These are phyloP conservation scores for Pseudopithomyces maydicus DNA, from an alignment of 2,329 filamentous ascomycete species.

Conservation along the genomic window DNA sequence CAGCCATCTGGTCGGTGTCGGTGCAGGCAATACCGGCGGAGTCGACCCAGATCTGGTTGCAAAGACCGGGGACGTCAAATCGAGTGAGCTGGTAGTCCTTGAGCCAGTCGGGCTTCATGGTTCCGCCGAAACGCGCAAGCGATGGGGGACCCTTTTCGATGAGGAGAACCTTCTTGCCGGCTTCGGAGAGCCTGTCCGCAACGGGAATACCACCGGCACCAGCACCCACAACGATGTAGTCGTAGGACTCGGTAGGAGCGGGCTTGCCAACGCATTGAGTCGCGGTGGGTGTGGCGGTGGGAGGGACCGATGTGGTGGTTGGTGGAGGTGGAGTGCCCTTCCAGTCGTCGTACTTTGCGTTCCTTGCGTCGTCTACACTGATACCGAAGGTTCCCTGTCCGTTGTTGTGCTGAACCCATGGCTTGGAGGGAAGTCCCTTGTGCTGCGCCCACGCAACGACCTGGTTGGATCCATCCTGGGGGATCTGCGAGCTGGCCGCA, in stretches of 20 bases:
- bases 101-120: slow-evolving; percentile 66
- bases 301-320: slow-evolving; percentile 30
- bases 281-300: slow-evolving; percentile 26
- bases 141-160: slow-evolving; percentile 58
- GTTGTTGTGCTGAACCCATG: slow-evolving; percentile 58
- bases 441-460: slow-evolving; percentile 64
- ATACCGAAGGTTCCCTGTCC: slow-evolving; percentile 61
- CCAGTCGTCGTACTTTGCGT: slow-evolving; percentile 51
- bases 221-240: slow-evolving; percentile 69
- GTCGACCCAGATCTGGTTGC: slow-evolving; percentile 71
- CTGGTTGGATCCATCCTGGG: slow-evolving; percentile 33
- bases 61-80: slow-evolving; percentile 73
- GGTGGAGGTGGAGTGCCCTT: slow-evolving; percentile 37
- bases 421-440: slow-evolving; percentile 45
- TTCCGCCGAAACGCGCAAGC: slow-evolving; percentile 68
- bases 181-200: slow-evolving; percentile 65
- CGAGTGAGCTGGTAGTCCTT: slow-evolving; percentile 67
- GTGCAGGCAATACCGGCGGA: slow-evolving; percentile 68
- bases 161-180: slow-evolving; percentile 68
- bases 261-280: slow-evolving; percentile 43
- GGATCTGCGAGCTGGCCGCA: slow-evolving; percentile 45
- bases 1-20: slow-evolving; percentile 75
- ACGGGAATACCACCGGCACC: slow-evolving; percentile 66
- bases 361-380: slow-evolving; percentile 50
- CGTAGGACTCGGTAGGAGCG: slow-evolving; percentile 55